Evolutionary conservation across 257 asterid genomes (phyloP), one percentile per base, ranked within the genome.

Genomic region (Penstemon barbatus): DNA sequence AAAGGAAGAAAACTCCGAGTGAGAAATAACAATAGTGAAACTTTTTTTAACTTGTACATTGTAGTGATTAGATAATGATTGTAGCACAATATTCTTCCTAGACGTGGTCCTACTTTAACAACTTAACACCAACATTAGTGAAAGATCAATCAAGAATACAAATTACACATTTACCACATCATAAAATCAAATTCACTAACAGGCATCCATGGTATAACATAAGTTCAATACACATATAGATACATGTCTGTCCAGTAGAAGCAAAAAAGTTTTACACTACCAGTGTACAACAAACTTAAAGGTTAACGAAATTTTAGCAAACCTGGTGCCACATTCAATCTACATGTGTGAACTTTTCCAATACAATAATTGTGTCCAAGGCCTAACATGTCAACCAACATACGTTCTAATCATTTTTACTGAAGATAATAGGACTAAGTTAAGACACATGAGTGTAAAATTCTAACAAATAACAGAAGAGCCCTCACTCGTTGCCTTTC

Each of bases 1-100:
- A 57, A 55, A 40, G 15, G 40, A 65, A 3, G 54, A 74, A 5
- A 48, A 46, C 25, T 50, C 25, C 56, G 4, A 74, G 40, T 65
- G 52, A 71, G 43, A 38, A 38, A 51, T n/a, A 38, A 19, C 15
- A 46, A 9, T 36, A n/a, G 37, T 25, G 33, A 25, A 25, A 1
- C 33, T 25, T 25, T 25, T 25, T 25, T 25, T 25, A 25, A 57
- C 56, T 15, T n/a, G n/a, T 37, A 36, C 8, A 48, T 51, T 44
- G 50, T 6, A 51, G 44, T 37, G 36, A 63, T 62, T 37, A 18
- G 8, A 48, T 11, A 37, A 19, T 15, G 60, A 40, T 53, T 66
- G 33, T 36, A 25, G 39, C 45, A 68, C 8, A 69, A 33, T 40
- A 61, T 45, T 53, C 49, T 18, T 45, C 11, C 19, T 33, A 57